Evolutionary conservation across 345 rosid genomes (phyloP).

Genomic region (Bruguiera gymnorhiza): DNA sequence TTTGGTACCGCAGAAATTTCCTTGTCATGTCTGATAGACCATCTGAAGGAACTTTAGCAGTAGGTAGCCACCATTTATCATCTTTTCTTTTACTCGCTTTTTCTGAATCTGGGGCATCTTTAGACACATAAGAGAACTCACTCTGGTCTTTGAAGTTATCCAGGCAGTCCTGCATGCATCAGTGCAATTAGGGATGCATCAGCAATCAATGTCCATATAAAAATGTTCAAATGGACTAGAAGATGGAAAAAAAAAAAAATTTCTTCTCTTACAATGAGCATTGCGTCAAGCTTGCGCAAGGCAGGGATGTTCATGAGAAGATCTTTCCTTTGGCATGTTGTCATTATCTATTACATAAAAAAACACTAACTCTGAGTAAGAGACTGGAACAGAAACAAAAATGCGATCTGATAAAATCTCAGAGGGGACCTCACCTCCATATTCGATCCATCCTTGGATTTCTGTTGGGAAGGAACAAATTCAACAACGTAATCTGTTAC

Average conservation of each 20-base stretch:
- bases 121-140: slow-evolving; percentile 66
- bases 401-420: background rate
- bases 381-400: background rate
- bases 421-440: slow-evolving; percentile 28
- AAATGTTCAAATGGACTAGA: background rate
- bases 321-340: slow-evolving; percentile 73
- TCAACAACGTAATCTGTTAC: slow-evolving; percentile 43
- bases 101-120: slow-evolving; percentile 61
- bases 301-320: slow-evolving; percentile 94
- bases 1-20: slow-evolving; percentile 72
- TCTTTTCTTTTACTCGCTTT: slow-evolving; percentile 54
- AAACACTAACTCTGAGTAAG: background rate
- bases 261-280: slow-evolving; percentile 72
- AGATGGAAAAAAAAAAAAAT: no score
- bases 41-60: slow-evolving; percentile 63
- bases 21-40: slow-evolving; percentile 67
- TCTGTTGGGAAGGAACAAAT: slow-evolving; percentile 41
- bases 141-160: slow-evolving; percentile 71
- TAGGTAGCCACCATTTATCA: slow-evolving; percentile 94
- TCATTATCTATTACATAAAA: slow-evolving; percentile 60
- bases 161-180: slow-evolving; percentile 58
- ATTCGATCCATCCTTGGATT: slow-evolving; percentile 29
- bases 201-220: background rate
- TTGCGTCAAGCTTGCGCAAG: slow-evolving; percentile 81
- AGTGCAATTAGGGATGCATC: background rate